These are phyloP conservation scores for Penicillium paxilli DNA, from an alignment of 495 filamentous ascomycete species.

Conservation along the genomic window DNA sequence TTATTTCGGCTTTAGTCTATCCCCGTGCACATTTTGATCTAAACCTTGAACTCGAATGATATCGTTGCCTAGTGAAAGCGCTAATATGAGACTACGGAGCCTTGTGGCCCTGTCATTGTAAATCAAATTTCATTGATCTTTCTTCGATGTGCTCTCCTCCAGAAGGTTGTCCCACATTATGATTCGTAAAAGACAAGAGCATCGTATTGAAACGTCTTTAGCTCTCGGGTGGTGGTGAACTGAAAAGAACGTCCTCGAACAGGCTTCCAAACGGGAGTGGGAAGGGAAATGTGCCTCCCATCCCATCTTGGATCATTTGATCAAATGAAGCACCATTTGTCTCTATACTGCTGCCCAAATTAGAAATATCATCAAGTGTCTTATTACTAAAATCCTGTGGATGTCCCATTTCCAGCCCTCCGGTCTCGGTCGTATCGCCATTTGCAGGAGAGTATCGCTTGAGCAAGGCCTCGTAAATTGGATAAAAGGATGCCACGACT, in stretches of 20 bases:
- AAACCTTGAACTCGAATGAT: too few species aligned
- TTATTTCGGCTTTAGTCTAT: too few species aligned
- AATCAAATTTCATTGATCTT: too few species aligned
- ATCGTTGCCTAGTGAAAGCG: too few species aligned
- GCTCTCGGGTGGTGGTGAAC: neutral
- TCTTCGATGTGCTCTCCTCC: too few species aligned
- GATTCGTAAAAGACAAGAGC: too few species aligned
- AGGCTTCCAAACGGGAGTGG: slow-evolving; percentile 8
- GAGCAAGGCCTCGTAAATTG: slow-evolving; percentile 9
- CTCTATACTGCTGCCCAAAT: neutral
- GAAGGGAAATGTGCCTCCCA: slow-evolving; percentile 7
- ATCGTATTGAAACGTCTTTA: neutral
- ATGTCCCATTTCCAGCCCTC: neutral
- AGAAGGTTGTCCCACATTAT: too few species aligned
- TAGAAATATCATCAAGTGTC: too few species aligned
- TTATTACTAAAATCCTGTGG: neutral
- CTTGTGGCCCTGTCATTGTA: too few species aligned
- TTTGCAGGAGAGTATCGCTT: neutral
- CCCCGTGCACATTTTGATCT: too few species aligned
- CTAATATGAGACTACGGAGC: too few species aligned
- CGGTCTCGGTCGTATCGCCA: neutral
- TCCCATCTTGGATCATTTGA: slow-evolving; percentile 1
- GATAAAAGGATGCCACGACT: slow-evolving; percentile 6
- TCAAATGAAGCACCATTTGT: neutral
- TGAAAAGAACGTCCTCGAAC: slow-evolving; percentile 8